These are phyloP conservation scores for Hypoxylon cercidicola DNA, from an alignment of 495 filamentous ascomycete genomes.

Conservation along the genomic window DNA sequence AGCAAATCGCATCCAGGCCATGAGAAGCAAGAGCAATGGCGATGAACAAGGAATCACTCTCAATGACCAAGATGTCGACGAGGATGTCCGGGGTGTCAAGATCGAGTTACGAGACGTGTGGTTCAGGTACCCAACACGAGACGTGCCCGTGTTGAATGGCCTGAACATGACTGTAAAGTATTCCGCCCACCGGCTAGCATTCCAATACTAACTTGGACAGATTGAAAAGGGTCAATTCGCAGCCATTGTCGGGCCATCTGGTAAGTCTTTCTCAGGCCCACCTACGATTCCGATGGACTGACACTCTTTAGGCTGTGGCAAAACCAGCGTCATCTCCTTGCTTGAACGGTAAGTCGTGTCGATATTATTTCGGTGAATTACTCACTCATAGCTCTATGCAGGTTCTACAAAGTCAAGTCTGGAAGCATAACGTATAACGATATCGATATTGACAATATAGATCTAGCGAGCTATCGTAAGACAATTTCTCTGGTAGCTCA, in stretches of 20 bases:
- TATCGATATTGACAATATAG: slow-evolving; percentile 55
- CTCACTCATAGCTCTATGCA: slow-evolving; percentile 28
- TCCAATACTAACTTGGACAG: slow-evolving; percentile 34
- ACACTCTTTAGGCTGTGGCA: slow-evolving; percentile 71
- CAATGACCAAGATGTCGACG: slow-evolving; percentile 44
- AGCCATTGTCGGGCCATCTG: slow-evolving; percentile 69
- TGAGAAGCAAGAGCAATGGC: slow-evolving; percentile 46
- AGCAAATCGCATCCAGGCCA: slow-evolving; percentile 64
- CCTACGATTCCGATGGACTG: slow-evolving; percentile 11
- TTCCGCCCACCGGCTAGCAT: slow-evolving; percentile 6
- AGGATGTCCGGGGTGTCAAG: slow-evolving; percentile 60
- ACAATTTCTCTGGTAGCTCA: slow-evolving; percentile 67
- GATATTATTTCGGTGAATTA: background rate
- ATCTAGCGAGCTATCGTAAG: slow-evolving; percentile 63
- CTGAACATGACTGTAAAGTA: slow-evolving; percentile 59
- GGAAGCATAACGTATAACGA: slow-evolving; percentile 64
- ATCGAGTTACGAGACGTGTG: slow-evolving; percentile 67
- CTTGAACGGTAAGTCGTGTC: slow-evolving; percentile 60
- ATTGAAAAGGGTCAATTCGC: slow-evolving; percentile 74
- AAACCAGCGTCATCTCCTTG: slow-evolving; percentile 74
- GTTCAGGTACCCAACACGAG: slow-evolving; percentile 68
- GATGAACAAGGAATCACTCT: slow-evolving; percentile 43
- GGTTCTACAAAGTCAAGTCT: slow-evolving; percentile 64
- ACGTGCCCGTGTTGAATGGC: slow-evolving; percentile 60
- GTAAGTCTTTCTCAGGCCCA: slow-evolving; percentile 34